A percentile compares a stretch with the other conserved stretches of the same genome.
These are phyloP conservation scores for Styphnolobium japonicum DNA, from an alignment of 306 rosid species.

Conservation along the genomic window DNA sequence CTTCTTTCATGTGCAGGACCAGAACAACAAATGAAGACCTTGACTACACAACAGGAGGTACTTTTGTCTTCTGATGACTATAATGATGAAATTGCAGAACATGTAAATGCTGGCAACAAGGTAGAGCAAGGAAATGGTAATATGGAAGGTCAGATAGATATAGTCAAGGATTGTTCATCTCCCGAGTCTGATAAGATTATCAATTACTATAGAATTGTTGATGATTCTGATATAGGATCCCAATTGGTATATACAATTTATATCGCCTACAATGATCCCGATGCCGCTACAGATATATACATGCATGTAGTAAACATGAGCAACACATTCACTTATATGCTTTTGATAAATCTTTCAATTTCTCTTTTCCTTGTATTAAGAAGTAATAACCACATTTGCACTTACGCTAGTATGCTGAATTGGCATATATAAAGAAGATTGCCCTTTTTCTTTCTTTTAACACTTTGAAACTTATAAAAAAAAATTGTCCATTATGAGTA, in stretches of 20 bases:
- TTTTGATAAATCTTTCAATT: no score
- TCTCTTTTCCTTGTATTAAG: no score
- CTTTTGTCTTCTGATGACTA: slow-evolving; percentile 54
- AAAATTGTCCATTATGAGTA: no score
- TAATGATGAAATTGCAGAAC: slow-evolving; percentile 5
- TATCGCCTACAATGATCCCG: slow-evolving; percentile 37
- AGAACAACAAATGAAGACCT: slow-evolving; percentile 63
- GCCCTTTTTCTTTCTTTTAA: no score
- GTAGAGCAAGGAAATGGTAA: slow-evolving; percentile 24
- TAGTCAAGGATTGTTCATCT: slow-evolving; percentile 37
- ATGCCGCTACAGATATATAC: no score
- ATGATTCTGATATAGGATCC: slow-evolving; percentile 47
- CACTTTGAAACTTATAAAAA: no score
- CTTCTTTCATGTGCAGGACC: slow-evolving; percentile 41
- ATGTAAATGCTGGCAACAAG: slow-evolving; percentile 6
- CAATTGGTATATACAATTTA: slow-evolving; percentile 41
- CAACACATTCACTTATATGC: no score
- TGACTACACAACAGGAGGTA: slow-evolving; percentile 67
- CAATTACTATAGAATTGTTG: slow-evolving; percentile 43
- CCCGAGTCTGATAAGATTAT: slow-evolving; percentile 35
- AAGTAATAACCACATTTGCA: no score
- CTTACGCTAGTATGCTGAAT: no score
- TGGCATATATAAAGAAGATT: no score
- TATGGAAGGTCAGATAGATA: slow-evolving; percentile 38
- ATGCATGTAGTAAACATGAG: no score